phyloP scores from a whole-genome alignment of 2,329 filamentous ascomycete species.

The Eurotiales sp. region DNA sequence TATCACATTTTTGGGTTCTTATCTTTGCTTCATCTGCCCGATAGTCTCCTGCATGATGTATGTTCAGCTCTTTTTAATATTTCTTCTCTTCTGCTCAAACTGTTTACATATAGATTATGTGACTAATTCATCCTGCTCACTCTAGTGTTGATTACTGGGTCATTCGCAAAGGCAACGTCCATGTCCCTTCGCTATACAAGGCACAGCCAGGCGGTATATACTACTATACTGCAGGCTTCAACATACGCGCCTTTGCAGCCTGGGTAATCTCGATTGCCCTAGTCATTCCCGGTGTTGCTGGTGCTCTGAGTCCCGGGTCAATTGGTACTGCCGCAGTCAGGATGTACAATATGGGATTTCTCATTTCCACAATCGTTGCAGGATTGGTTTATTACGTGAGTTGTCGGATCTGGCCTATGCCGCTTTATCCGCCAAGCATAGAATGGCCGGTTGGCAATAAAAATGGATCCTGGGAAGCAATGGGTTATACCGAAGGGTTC shows the following conservation, averaged over 20 bases:
- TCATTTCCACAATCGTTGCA: not conserved
- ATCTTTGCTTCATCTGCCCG: conserved; percentile 13
- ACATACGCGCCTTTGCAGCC: conserved; percentile 3
- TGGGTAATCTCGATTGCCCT: conserved; percentile 5
- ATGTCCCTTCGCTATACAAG: conserved; percentile 9
- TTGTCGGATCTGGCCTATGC: conserved; percentile 6
- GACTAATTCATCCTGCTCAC: too few species aligned
- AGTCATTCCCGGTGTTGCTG: conserved; percentile 5
- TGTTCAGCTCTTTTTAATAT: too few species aligned
- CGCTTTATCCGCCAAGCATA: conserved; percentile 10
- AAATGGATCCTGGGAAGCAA: conserved; percentile 9
- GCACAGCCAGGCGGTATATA: not conserved
- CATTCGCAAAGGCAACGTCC: conserved; percentile 11
- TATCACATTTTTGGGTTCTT: conserved; percentile 10
- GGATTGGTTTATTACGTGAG: conserved; percentile 5
- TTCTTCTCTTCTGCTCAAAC: too few species aligned
- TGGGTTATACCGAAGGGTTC: conserved; percentile 9
- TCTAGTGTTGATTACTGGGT: conserved; percentile 8
- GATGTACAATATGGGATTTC: conserved; percentile 12
- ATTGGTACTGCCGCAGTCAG: conserved; percentile 1
- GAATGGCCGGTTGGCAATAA: too few species aligned
- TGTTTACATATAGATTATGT: too few species aligned
- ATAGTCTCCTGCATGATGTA: conserved; percentile 12
- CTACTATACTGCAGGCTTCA: conserved; percentile 7
- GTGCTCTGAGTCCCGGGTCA: not conserved